Evolutionary conservation across 1,284 basidiomycete species (phyloP), one percentile per base, ranked within the genome.

Genomic region (Athelia psychrophila): DNA sequence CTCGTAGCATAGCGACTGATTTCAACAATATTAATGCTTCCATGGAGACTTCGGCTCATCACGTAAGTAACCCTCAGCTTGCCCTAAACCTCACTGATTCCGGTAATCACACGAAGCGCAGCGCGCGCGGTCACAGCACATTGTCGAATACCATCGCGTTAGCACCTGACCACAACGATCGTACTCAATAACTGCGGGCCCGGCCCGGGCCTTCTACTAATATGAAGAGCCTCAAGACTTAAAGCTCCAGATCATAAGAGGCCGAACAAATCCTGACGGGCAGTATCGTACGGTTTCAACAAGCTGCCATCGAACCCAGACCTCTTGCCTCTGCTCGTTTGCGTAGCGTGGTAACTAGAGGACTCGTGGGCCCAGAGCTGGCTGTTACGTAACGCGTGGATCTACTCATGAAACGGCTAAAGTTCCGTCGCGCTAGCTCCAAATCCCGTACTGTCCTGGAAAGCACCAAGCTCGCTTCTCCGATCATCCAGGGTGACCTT

Each of bases 61-160:
- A 54, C 55, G 58, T 58, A 13, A 12, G 47, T 45, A 2, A n/a
- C n/a, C n/a, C n/a, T n/a, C n/a, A n/a, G n/a, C n/a, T n/a, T n/a
- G n/a, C n/a, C n/a, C n/a, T n/a, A n/a, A n/a, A n/a, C n/a, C n/a
- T n/a, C n/a, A n/a, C n/a, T n/a, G n/a, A n/a, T n/a, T n/a, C n/a
- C n/a, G n/a, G n/a, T n/a, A n/a, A n/a, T n/a, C n/a, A n/a, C n/a
- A n/a, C n/a, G 27, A 35, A 18, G 12, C 38, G 25, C 19, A 30
- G 72, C 78, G 79, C 18, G 79, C n/a, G 79, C 16, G 79, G 79
- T 1, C 78, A 80, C 55, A 68, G 75, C 22, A 63, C 74, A 16
- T 57, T 65, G 52, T 72, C 72, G 1, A 65, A 65, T 20, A 64
- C 64, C 10, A 61, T 69, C 51, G 38, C 8, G 6, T n/a, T 42